A percentile compares a stretch with the other conserved stretches of the same genome.
These are phyloP conservation scores for Alnus rubra DNA, from an alignment of 306 rosid genomes.

Conservation along the genomic window DNA sequence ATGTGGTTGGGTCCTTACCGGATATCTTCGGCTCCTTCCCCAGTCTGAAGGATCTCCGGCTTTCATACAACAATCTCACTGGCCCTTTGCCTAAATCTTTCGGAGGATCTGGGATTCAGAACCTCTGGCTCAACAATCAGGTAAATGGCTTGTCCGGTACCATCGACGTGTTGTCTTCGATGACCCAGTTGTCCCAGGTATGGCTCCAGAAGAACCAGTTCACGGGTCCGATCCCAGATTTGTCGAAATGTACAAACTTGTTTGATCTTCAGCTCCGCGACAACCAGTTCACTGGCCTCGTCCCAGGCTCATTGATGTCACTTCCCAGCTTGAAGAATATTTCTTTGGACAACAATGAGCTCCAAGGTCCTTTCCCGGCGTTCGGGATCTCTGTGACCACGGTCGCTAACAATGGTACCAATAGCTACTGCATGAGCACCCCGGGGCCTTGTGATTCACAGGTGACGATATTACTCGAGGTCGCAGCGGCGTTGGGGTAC, in stretches of 20 bases:
- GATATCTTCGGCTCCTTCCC: slow-evolving; percentile 52
- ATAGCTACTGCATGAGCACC: slow-evolving; percentile 45
- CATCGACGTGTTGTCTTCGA: slow-evolving; percentile 48
- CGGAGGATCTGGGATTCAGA: slow-evolving; percentile 44
- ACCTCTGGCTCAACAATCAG: slow-evolving; percentile 85
- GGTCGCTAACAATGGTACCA: slow-evolving; percentile 37
- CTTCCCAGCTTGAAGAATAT: slow-evolving; percentile 46
- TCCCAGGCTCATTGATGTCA: slow-evolving; percentile 47
- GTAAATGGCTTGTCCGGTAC: slow-evolving; percentile 54
- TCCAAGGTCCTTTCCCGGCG: slow-evolving; percentile 65
- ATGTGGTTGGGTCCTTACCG: slow-evolving; percentile 51
- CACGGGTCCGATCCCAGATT: slow-evolving; percentile 64
- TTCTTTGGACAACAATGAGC: slow-evolving; percentile 52
- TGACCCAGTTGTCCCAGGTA: slow-evolving; percentile 57
- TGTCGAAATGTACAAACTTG: slow-evolving; percentile 46
- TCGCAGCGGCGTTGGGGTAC: slow-evolving; percentile 53
- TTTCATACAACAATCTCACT: slow-evolving; percentile 75
- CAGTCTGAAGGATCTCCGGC: slow-evolving; percentile 46
- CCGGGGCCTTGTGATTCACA: slow-evolving; percentile 54
- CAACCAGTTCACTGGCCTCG: slow-evolving; percentile 59
- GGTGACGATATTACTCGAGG: slow-evolving; percentile 48
- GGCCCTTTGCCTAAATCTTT: slow-evolving; percentile 62
- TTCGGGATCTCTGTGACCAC: slow-evolving; percentile 37
- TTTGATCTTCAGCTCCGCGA: slow-evolving; percentile 78
- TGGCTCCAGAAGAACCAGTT: slow-evolving; percentile 81